A percentile compares a stretch with the other conserved stretches of the same genome.
phyloP scores from a whole-genome alignment of 1,284 basidiomycete species.

The Pseudozyma tsukubaensis region DNA sequence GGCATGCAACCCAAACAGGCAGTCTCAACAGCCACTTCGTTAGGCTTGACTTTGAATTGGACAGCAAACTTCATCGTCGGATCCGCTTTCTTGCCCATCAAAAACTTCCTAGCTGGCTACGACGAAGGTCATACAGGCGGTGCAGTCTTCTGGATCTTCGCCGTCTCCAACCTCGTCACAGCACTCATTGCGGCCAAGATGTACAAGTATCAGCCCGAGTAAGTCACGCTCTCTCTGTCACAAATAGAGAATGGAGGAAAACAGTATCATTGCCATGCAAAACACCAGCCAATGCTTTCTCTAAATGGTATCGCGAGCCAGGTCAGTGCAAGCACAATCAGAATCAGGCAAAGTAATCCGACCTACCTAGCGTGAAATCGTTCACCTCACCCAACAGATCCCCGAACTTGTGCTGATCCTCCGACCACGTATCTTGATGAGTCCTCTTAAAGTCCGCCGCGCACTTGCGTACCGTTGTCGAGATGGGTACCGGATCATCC shows the following conservation, averaged over 20 bases:
- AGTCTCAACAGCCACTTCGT: constrained; percentile 83
- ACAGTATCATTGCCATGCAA: neutral
- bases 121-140: constrained; percentile 56
- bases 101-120: constrained; percentile 74
- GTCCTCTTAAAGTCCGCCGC: constrained; percentile 86
- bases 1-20: constrained; percentile 72
- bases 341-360: constrained; percentile 63
- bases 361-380: constrained; percentile 64
- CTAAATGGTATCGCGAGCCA: neutral
- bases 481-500: constrained; percentile 90
- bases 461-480: constrained; percentile 86
- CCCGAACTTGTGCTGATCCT: constrained; percentile 89
- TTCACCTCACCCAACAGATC: constrained; percentile 69
- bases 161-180: constrained; percentile 43
- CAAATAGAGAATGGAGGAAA: neutral
- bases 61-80: constrained; percentile 84
- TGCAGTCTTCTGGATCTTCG: constrained; percentile 59
- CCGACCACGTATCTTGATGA: constrained; percentile 82
- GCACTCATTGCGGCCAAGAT: constrained; percentile 41
- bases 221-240: neutral
- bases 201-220: constrained; percentile 43
- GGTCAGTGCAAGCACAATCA: neutral
- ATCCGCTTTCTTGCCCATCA: constrained; percentile 82
- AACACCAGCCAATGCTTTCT: no score
- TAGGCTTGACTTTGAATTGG: constrained; percentile 88